A percentile compares a stretch with the other conserved stretches of the same genome.
Conservation (phyloP, 208 protist species). For the Trichomonas vaginalis region DNA sequence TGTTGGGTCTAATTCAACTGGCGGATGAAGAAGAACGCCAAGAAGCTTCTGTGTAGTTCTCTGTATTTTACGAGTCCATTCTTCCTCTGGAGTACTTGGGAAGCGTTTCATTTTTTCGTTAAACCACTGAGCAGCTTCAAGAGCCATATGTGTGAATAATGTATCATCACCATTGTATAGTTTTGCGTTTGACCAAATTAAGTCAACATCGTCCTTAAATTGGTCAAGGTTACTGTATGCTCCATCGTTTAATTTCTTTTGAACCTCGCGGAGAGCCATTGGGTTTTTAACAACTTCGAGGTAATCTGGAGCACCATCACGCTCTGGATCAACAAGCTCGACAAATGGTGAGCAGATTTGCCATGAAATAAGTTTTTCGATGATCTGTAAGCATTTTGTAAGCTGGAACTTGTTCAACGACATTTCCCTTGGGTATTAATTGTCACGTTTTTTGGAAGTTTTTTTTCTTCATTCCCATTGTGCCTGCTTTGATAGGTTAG, state of each 20-base stretch:
- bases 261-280: not conserved
- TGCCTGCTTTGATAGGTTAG: too few species aligned
- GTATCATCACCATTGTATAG: not conserved
- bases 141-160: constrained; percentile 6
- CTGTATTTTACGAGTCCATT: not conserved
- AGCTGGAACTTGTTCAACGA: not conserved
- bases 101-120: not conserved
- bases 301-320: not conserved
- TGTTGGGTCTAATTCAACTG: not conserved
- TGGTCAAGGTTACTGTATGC: not conserved
- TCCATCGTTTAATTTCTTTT: not conserved
- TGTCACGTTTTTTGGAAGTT: not conserved
- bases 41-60: not conserved
- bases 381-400: constrained; percentile 8
- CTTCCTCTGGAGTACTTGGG: not conserved
- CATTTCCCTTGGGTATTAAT: not conserved
- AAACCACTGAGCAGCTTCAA: not conserved
- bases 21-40: not conserved
- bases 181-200: constrained; percentile 4
- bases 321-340: not conserved
- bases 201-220: not conserved
- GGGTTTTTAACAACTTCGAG: not conserved
- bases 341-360: not conserved
- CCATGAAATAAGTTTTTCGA: not conserved
- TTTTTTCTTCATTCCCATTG: too few species aligned